Evolutionary conservation across 352 stramenopile genomes (phyloP).

Genomic region (Phytophthora boehmeriae): DNA sequence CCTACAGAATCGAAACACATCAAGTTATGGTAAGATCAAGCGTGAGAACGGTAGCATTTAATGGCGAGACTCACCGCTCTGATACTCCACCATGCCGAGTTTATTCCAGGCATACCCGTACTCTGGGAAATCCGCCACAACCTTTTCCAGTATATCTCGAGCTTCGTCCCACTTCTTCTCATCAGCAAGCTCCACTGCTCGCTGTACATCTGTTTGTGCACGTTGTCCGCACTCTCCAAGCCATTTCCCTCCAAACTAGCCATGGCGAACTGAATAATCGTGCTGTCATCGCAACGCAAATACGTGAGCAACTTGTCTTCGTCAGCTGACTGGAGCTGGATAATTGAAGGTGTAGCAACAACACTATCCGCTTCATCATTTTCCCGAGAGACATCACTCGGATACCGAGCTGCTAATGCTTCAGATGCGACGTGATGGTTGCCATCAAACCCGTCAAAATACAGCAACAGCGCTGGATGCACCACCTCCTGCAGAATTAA

Average conservation of each 20-base stretch:
- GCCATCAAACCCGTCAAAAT: conserved; percentile 78
- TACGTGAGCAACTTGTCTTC: conserved; percentile 71
- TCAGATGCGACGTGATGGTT: conserved; percentile 67
- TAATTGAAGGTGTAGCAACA: conserved; percentile 58
- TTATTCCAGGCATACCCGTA: conserved; percentile 84
- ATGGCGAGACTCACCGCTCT: conserved; percentile 39
- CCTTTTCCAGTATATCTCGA: conserved; percentile 47
- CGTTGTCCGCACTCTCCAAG: conserved; percentile 56
- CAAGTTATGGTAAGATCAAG: neutral
- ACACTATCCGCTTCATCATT: conserved; percentile 1
- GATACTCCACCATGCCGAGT: conserved; percentile 69
- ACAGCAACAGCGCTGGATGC: conserved; percentile 70
- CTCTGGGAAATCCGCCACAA: conserved; percentile 52
- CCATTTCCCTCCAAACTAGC: conserved; percentile 79
- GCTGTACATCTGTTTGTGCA: conserved; percentile 45
- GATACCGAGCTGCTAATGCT: conserved; percentile 64
- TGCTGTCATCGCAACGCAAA: conserved; percentile 68
- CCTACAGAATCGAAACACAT: conserved; percentile 26
- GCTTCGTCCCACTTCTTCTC: conserved; percentile 44
- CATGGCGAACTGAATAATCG: conserved; percentile 74
- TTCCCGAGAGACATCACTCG: conserved; percentile 45
- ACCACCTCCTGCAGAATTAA: conserved; percentile 45
- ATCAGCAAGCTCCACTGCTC: conserved; percentile 45
- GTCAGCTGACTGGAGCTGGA: conserved; percentile 72
- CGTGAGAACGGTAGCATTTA: neutral